Conservation (phyloP, 2,329 filamentous ascomycete species). For the Grosmannia clavigera region DNA sequence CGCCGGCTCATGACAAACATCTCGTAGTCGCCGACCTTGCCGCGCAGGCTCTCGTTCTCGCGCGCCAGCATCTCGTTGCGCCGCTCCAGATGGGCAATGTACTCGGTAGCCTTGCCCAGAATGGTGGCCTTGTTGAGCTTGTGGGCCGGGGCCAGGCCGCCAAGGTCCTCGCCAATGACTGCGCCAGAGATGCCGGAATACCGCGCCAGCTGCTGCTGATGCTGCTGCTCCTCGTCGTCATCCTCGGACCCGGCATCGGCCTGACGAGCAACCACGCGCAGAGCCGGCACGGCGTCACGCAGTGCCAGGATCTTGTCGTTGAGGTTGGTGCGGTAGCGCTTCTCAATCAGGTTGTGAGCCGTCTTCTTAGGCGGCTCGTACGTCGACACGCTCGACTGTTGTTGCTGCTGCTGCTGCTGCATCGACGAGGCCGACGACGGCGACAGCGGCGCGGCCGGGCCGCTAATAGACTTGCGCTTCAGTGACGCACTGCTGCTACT, state of each 20-base stretch:
- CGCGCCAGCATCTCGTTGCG: conserved; percentile 26
- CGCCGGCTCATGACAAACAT: conserved; percentile 18
- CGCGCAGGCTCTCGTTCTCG: conserved; percentile 32
- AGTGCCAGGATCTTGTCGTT: conserved; percentile 74
- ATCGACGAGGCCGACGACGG: conserved; percentile 8
- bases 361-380: conserved; percentile 50
- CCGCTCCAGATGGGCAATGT: conserved; percentile 22
- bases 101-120: conserved; percentile 26
- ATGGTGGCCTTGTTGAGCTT: conserved; percentile 32
- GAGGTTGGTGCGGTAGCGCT: conserved; percentile 70
- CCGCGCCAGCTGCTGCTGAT: conserved; percentile 14
- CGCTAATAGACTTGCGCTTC: conserved; percentile 21
- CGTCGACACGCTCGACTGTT: not conserved
- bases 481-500: conserved; percentile 11
- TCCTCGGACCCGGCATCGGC: conserved; percentile 23
- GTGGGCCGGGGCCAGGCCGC: conserved; percentile 23
- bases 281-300: conserved; percentile 52
- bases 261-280: conserved; percentile 32
- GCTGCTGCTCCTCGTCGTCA: conserved; percentile 20
- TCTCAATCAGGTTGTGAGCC: conserved; percentile 77
- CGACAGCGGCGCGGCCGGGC: conserved; percentile 10
- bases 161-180: conserved; percentile 28
- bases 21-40: conserved; percentile 20
- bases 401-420: not conserved
- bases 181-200: conserved; percentile 19